phyloP scores from a whole-genome alignment of 257 asterid species.

The Jacaranda mimosifolia region DNA sequence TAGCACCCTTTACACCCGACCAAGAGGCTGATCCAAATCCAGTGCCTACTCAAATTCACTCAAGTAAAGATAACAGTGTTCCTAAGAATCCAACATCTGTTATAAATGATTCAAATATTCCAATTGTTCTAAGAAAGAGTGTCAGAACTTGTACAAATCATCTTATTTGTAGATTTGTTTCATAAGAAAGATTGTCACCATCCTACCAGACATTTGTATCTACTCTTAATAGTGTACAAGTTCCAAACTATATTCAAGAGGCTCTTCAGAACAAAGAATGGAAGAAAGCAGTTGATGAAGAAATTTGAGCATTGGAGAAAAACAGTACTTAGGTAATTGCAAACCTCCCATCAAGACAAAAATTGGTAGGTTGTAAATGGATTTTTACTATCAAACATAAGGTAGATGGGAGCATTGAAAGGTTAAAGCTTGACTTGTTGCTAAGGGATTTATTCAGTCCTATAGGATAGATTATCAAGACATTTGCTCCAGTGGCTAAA shows the following conservation, averaged over 20 bases:
- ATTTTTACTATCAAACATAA: too few relatives aligned
- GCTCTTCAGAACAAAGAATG: neutral
- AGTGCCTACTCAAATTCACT: too few relatives aligned
- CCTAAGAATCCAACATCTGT: too few relatives aligned
- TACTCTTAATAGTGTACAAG: neutral
- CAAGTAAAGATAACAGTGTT: too few relatives aligned
- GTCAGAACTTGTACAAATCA: neutral
- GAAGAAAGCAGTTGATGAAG: neutral
- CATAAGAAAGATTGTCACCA: neutral
- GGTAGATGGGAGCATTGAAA: too few relatives aligned
- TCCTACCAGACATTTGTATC: neutral
- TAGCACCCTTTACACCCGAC: too few relatives aligned
- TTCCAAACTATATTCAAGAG: neutral
- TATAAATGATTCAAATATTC: neutral
- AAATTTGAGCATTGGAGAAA: neutral
- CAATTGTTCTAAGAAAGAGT: constrained; percentile 20
- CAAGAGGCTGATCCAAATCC: too few relatives aligned
- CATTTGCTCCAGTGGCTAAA: too few relatives aligned
- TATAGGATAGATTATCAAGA: too few relatives aligned
- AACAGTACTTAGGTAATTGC: neutral
- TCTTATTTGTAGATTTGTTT: neutral
- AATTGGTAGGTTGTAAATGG: too few relatives aligned
- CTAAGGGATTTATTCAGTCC: too few relatives aligned
- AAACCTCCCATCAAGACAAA: neutral
- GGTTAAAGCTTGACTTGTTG: too few relatives aligned